phyloP scores from a whole-genome alignment of 768 basidiomycete species.

The Vararia minispora region DNA sequence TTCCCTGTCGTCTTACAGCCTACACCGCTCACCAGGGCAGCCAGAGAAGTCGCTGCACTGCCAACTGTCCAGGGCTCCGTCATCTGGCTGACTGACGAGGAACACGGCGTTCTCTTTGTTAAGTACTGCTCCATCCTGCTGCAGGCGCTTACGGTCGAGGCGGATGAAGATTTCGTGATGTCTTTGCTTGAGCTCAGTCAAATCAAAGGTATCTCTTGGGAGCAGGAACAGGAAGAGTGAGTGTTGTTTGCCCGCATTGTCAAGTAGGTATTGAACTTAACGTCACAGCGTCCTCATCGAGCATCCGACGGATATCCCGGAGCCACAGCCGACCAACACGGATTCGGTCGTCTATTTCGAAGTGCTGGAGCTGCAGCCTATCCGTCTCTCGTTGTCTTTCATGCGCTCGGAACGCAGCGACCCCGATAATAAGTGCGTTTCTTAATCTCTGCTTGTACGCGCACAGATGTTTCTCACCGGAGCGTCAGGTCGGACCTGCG shows the following conservation, averaged over 20 bases:
- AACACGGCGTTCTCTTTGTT: constrained; percentile 96
- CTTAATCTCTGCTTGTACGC: background rate
- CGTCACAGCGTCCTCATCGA: constrained; percentile 56
- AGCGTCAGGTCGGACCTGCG: constrained; percentile 52
- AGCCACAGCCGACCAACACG: constrained; percentile 51
- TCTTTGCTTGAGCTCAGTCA: constrained; percentile 86
- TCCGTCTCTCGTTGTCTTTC: constrained; percentile 87
- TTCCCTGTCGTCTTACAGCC: constrained; percentile 95
- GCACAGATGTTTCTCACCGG: background rate
- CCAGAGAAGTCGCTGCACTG: constrained; percentile 63
- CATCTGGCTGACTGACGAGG: constrained; percentile 89
- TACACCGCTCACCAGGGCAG: constrained; percentile 72
- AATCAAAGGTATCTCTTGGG: constrained; percentile 87
- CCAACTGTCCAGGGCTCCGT: constrained; percentile 86
- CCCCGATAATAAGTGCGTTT: constrained; percentile 79
- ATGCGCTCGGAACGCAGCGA: constrained; percentile 94
- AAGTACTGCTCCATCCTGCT: constrained; percentile 93
- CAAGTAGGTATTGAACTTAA: background rate
- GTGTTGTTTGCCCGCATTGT: constrained; percentile 17
- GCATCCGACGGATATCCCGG: constrained; percentile 54
- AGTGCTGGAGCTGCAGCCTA: constrained; percentile 87
- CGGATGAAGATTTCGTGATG: constrained; percentile 96
- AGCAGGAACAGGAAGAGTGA: constrained; percentile 66
- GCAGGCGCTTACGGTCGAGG: constrained; percentile 89
- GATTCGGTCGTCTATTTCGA: constrained; percentile 92